phyloP scores from a whole-genome alignment of 306 rosid genomes.

The Cucurbita ficifolia region DNA sequence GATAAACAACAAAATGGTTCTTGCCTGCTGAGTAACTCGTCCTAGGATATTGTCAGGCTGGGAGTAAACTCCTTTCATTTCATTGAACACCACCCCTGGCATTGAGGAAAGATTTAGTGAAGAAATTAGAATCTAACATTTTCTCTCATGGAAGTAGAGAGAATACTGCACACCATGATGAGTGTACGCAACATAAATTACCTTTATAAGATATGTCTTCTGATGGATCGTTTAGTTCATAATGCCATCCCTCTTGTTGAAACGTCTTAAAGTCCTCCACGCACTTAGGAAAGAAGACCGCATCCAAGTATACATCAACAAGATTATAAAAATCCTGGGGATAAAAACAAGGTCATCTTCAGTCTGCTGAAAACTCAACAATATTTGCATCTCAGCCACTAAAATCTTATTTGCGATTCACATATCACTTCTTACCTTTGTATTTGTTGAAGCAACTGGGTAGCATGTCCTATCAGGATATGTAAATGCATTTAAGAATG shows the following conservation, averaged over 20 bases:
- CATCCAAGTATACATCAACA: constrained; percentile 93
- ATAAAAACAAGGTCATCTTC: background rate
- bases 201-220: constrained; percentile 88
- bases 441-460: constrained; percentile 90
- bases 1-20: constrained; percentile 9
- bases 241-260: constrained; percentile 99
- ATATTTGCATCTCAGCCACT: background rate
- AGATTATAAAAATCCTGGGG: constrained; percentile 71
- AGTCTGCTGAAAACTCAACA: background rate
- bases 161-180: background rate
- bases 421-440: constrained; percentile 32
- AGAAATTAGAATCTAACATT: background rate
- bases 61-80: constrained; percentile 99
- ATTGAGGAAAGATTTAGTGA: constrained; percentile 9
- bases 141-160: background rate
- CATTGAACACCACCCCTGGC: constrained; percentile 93
- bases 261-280: constrained; percentile 72
- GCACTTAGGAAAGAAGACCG: constrained; percentile 91
- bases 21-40: constrained; percentile 81
- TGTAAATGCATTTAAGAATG: constrained; percentile 90
- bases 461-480: constrained; percentile 98
- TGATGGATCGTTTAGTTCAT: constrained; percentile 82
- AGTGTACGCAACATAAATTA: constrained; percentile 5
- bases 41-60: constrained; percentile 90
- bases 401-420: background rate